Percentiles rank a stretch among this genome's conserved stretches.
These are phyloP conservation scores for Rubroboletus satanas DNA, from an alignment of 768 basidiomycete genomes.

Conservation along the genomic window DNA sequence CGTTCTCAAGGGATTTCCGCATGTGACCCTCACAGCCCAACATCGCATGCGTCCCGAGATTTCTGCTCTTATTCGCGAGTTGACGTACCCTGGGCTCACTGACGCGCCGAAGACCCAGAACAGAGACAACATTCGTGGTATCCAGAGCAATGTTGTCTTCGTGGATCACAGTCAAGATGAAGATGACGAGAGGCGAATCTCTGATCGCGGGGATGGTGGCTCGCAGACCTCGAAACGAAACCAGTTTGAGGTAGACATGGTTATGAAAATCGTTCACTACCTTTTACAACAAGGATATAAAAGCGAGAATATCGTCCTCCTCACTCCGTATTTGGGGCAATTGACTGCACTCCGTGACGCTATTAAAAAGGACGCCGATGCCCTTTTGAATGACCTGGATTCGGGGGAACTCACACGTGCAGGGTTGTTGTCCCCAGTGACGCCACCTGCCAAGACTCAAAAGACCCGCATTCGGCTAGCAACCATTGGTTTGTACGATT, in stretches of 20 bases:
- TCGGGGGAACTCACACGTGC: conserved; percentile 53
- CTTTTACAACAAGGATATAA: conserved; percentile 66
- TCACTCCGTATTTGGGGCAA: conserved; percentile 71
- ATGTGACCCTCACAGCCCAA: conserved; percentile 50
- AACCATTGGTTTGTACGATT: conserved; percentile 51
- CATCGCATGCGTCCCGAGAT: conserved; percentile 79
- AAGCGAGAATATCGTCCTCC: conserved; percentile 54
- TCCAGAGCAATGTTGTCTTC: conserved; percentile 57
- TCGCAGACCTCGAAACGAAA: conserved; percentile 60
- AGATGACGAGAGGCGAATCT: conserved; percentile 39
- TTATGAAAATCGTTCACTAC: conserved; percentile 62
- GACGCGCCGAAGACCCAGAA: conserved; percentile 50
- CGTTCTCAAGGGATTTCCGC: conserved; percentile 58
- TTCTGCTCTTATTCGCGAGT: conserved; percentile 51
- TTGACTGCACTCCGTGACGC: conserved; percentile 46
- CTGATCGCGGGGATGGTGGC: conserved; percentile 45
- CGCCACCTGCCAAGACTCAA: conserved; percentile 29
- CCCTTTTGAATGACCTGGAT: conserved; percentile 61
- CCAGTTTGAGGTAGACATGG: conserved; percentile 55
- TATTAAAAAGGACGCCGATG: conserved; percentile 47
- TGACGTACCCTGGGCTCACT: conserved; percentile 62
- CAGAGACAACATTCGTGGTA: conserved; percentile 51
- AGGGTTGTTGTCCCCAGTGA: conserved; percentile 43
- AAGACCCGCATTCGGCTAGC: conserved; percentile 54
- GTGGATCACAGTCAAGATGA: conserved; percentile 56